Evolutionary conservation across 805 yeast genomes (phyloP).

Genomic region (Metschnikowia colocasiae): DNA sequence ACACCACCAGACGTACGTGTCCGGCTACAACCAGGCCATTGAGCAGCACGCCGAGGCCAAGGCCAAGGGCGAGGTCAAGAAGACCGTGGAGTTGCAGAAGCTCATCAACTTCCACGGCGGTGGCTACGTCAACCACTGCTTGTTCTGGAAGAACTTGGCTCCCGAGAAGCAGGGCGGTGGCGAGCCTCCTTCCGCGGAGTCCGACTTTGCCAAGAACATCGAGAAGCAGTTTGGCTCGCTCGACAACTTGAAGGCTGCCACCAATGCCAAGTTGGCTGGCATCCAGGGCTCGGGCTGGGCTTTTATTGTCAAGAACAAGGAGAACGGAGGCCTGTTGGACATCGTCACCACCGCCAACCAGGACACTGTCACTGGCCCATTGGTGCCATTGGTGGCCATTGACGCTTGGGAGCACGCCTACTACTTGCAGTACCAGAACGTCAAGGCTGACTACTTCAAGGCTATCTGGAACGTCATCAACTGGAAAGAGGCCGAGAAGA

Average conservation of each 20-base stretch:
- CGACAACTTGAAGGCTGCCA: constrained; percentile 38
- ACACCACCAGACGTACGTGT: constrained; percentile 50
- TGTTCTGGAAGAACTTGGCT: constrained; percentile 49
- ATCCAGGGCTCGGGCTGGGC: constrained; percentile 57
- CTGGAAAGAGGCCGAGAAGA: constrained; percentile 49
- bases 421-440: constrained; percentile 51
- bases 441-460: constrained; percentile 47
- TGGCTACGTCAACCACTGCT: constrained; percentile 48
- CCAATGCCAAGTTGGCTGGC: constrained; percentile 43
- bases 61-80: constrained; percentile 37
- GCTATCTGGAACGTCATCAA: constrained; percentile 50
- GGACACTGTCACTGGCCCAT: constrained; percentile 44
- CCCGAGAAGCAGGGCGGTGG: constrained; percentile 43
- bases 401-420: constrained; percentile 57
- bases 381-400: constrained; percentile 45
- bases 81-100: constrained; percentile 42
- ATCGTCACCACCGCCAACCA: constrained; percentile 46
- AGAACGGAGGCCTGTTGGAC: constrained; percentile 41
- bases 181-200: constrained; percentile 21
- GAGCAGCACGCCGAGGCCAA: constrained; percentile 37
- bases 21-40: constrained; percentile 44
- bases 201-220: constrained; percentile 38
- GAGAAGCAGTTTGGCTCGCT: constrained; percentile 43
- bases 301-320: constrained; percentile 45
- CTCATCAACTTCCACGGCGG: constrained; percentile 50